Base-by-base conservation (phyloP, 768 basidiomycete species). In the Amanita rimosa region DNA sequence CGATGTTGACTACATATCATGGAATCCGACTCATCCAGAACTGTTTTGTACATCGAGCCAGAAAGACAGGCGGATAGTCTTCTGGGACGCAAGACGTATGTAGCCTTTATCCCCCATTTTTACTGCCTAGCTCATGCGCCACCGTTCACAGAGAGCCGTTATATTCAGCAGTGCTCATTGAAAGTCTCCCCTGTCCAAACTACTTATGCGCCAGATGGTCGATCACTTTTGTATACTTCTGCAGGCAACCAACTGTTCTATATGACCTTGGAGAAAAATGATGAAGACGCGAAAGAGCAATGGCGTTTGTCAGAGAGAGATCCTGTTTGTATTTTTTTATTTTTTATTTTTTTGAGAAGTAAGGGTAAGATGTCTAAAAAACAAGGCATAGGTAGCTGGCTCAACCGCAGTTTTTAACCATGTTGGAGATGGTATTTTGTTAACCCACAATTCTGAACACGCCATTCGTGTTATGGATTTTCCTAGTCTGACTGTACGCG, bases 21-120 rank as follows among this genome's bases (percentile, higher is more conserved):
- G 87, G 86, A 87, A 87, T 60, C 87, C 87, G 1, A 84, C 82
- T 2, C 86, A 90, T 55, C 85, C 87, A 3, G 87, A 89, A 34
- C 64, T 88, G 13, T 86, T 91, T 58, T 87, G 83, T 52, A 81
- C 87, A 0, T 85, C 85, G 13, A 81, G 86, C 55, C 78, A 81
- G 58, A 83, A 76, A 57, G 87, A 91, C 55, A 71, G 79, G 54
- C 70, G 77, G 21, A 73, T 90, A 22, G 81, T 83, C 1, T 89
- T 88, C 57, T 91, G 87, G 85, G 87, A 91, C 60, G 83, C 85
- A 14, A 70, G 87, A 62, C 85, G 87, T 90, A 65, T 54, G 78
- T 65, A 44, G 9, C 16, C 24, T 35, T 19, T 42, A n/a, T n/a
- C 22, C 13, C 6, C 29, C 14, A n/a, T 3, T 34, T 24, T 17